phyloP scores from a whole-genome alignment of 1,284 basidiomycete genomes.

The Sporisorium iseilematis-ciliati region DNA sequence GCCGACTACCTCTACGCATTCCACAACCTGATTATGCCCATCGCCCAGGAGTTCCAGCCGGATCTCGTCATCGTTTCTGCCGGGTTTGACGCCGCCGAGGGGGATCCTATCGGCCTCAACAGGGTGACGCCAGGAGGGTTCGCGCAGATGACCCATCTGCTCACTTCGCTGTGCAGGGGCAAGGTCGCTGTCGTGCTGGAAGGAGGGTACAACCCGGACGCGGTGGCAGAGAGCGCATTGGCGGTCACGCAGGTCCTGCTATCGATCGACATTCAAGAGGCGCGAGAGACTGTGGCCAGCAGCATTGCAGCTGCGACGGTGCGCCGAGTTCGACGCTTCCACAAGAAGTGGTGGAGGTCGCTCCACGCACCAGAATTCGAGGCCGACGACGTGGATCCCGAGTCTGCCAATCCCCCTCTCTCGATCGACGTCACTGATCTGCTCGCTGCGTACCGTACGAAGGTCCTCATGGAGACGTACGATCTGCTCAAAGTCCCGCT shows the following conservation, averaged over 20 bases:
- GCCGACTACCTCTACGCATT: slow-evolving; percentile 97
- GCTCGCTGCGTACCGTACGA: slow-evolving; percentile 84
- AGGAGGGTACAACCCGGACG: slow-evolving; percentile 95
- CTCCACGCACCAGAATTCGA: slow-evolving; percentile 70
- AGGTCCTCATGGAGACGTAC: slow-evolving; percentile 80
- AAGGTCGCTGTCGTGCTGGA: slow-evolving; percentile 92
- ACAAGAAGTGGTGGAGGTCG: slow-evolving; percentile 90
- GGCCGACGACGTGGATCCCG: slow-evolving; percentile 26
- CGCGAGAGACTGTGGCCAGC: slow-evolving; percentile 70
- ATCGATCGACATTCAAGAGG: slow-evolving; percentile 83
- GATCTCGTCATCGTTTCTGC: slow-evolving; percentile 97
- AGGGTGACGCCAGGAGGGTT: slow-evolving; percentile 92
- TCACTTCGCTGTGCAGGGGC: slow-evolving; percentile 88
- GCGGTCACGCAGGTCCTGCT: slow-evolving; percentile 87
- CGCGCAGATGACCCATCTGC: slow-evolving; percentile 98
- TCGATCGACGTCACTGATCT: slow-evolving; percentile 74
- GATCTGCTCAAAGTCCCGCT: slow-evolving; percentile 85
- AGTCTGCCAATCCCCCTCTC: slow-evolving; percentile 14
- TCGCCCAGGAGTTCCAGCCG: slow-evolving; percentile 93
- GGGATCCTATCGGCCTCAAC: slow-evolving; percentile 91
- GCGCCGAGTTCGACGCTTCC: slow-evolving; percentile 84
- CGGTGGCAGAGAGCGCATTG: slow-evolving; percentile 86
- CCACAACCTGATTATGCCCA: slow-evolving; percentile 94
- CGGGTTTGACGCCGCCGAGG: slow-evolving; percentile 95
- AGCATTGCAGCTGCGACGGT: slow-evolving; percentile 82